These are phyloP conservation scores for Paramyrothecium roridum DNA, from an alignment of 2,329 filamentous ascomycete species.

Conservation along the genomic window DNA sequence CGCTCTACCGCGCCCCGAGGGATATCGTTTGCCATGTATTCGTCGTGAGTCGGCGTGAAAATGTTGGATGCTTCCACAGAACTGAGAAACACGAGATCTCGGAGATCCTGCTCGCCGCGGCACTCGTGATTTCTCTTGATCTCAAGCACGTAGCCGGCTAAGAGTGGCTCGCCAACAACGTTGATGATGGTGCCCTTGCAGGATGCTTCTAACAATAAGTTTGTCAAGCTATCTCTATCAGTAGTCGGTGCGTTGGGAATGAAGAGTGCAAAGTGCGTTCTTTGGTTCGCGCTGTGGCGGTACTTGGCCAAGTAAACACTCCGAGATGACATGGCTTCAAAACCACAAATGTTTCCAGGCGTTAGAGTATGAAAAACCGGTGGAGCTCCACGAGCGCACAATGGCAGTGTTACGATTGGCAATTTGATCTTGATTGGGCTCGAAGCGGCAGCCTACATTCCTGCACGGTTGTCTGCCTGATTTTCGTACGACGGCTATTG, in stretches of 20 bases:
- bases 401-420: neutral
- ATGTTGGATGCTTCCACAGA: neutral
- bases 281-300: neutral
- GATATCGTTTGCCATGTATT: neutral
- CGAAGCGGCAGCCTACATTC: too few species aligned
- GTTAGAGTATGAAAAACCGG: neutral
- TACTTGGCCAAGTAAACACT: conserved; percentile 3
- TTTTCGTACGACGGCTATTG: too few species aligned
- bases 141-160: conserved; percentile 2
- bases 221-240: neutral
- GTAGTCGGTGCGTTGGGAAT: conserved; percentile 3
- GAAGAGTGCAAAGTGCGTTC: conserved; percentile 6
- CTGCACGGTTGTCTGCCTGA: too few species aligned
- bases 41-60: neutral
- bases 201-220: neutral
- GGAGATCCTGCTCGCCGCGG: neutral
- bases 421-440: neutral
- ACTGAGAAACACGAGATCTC: neutral
- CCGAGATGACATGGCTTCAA: neutral
- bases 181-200: conserved; percentile 4
- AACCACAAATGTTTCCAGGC: neutral
- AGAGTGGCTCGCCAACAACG: conserved; percentile 3
- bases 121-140: conserved; percentile 5
- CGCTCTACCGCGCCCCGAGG: neutral
- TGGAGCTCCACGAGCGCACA: neutral